These are phyloP conservation scores for Bipolaris sorokiniana DNA, from an alignment of 2,329 filamentous ascomycete genomes.

Conservation along the genomic window DNA sequence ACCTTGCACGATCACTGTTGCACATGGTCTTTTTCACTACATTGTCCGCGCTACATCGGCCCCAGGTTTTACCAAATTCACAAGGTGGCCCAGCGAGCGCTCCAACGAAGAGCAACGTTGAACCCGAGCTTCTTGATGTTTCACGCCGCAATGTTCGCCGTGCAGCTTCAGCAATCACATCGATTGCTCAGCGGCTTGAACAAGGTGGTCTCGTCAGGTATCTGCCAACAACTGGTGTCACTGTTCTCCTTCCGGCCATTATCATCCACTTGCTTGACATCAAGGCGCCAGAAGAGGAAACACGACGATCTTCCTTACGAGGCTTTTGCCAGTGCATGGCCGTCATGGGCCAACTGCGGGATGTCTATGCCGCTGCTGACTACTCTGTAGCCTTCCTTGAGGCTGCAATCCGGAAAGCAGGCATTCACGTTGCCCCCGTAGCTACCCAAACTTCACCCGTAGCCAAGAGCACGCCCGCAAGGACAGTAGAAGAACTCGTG, in stretches of 20 bases:
- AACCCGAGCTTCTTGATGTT: conserved; percentile 76
- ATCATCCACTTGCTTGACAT: conserved; percentile 94
- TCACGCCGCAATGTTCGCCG: conserved; percentile 83
- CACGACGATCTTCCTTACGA: conserved; percentile 73
- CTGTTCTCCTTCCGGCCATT: conserved; percentile 87
- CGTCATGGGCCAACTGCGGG: conserved; percentile 83
- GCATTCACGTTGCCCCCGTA: conserved; percentile 69
- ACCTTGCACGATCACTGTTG: conserved; percentile 80
- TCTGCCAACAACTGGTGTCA: conserved; percentile 87
- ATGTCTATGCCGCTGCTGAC: conserved; percentile 92
- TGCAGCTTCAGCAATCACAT: conserved; percentile 83
- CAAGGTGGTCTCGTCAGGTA: conserved; percentile 74
- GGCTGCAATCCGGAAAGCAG: conserved; percentile 84
- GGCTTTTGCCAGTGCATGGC: conserved; percentile 93
- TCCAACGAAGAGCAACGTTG: conserved; percentile 43
- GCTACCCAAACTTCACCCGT: conserved; percentile 26
- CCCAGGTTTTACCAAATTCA: conserved; percentile 82
- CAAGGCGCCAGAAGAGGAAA: conserved; percentile 77
- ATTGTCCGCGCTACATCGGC: conserved; percentile 86
- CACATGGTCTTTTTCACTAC: conserved; percentile 96
- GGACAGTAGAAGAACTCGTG: conserved; percentile 55
- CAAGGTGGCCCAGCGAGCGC: conserved; percentile 58
- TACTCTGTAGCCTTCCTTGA: conserved; percentile 96
- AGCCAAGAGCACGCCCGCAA: conserved; percentile 42
- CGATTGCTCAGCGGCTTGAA: conserved; percentile 79